A percentile compares a stretch with the other conserved stretches of the same genome.
These are phyloP conservation scores for Eucalyptus albens DNA, from an alignment of 345 rosid genomes.

Conservation along the genomic window DNA sequence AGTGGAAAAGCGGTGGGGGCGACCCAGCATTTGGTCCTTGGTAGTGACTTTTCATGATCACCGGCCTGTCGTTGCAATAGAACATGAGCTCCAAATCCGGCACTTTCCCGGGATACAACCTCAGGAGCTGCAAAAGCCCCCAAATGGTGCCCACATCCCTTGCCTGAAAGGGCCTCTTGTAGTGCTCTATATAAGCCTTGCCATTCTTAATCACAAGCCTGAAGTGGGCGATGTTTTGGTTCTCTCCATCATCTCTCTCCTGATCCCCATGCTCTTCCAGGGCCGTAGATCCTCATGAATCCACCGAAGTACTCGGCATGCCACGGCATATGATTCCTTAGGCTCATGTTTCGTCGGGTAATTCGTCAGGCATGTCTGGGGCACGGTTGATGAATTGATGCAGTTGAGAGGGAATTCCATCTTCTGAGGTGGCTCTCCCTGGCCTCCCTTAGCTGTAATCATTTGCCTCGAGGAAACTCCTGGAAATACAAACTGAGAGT, in stretches of 20 bases:
- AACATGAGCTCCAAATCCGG: constrained; percentile 25
- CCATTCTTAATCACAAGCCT: constrained; percentile 16
- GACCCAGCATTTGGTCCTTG: background rate
- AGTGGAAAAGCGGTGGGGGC: constrained; percentile 36
- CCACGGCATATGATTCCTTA: background rate
- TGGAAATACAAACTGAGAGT: background rate
- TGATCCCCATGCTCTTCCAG: constrained; percentile 15
- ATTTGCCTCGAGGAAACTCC: background rate
- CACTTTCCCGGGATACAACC: constrained; percentile 15
- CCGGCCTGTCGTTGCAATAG: constrained; percentile 18
- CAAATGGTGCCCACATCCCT: constrained; percentile 19
- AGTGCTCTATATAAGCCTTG: constrained; percentile 15
- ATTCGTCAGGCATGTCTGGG: background rate
- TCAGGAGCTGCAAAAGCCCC: constrained; percentile 22
- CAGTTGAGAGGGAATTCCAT: background rate
- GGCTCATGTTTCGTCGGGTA: background rate
- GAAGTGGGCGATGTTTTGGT: constrained; percentile 7
- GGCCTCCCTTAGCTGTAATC: background rate
- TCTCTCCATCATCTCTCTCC: constrained; percentile 6
- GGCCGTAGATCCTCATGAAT: constrained; percentile 20
- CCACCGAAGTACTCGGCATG: constrained; percentile 19
- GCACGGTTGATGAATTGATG: background rate
- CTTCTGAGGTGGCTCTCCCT: background rate
- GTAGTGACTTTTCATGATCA: constrained; percentile 2
- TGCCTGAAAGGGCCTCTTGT: constrained; percentile 4